A percentile compares a stretch with the other conserved stretches of the same genome.
phyloP scores from a whole-genome alignment of 257 asterid species.

The Solanum gracilifrons region DNA sequence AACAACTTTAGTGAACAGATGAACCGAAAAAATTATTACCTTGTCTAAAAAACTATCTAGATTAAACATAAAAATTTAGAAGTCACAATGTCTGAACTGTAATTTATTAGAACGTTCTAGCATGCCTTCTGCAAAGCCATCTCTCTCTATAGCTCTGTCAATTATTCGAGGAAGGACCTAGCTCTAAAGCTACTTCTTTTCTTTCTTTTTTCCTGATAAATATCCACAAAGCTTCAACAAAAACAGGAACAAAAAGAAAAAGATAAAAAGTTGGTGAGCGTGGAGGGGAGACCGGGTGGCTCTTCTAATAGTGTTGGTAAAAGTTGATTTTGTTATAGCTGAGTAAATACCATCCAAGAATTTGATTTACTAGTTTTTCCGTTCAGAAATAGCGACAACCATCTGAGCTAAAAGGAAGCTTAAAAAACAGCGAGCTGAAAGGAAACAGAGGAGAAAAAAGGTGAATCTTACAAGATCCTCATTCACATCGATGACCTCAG shows the following conservation, averaged over 20 bases:
- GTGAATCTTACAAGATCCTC: conserved; percentile 29
- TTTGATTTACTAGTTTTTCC: background rate
- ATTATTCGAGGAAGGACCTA: background rate
- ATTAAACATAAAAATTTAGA: background rate
- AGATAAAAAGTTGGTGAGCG: background rate
- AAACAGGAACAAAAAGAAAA: background rate
- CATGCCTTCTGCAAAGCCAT: background rate
- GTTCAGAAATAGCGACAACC: background rate
- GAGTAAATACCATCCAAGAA: background rate
- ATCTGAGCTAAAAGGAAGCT: background rate
- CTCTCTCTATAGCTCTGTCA: background rate
- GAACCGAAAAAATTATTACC: background rate
- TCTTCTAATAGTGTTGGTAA: background rate
- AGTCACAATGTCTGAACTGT: background rate
- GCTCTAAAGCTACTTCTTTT: background rate
- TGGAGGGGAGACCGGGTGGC: background rate
- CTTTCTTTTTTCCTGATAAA: background rate
- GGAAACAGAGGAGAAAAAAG: background rate
- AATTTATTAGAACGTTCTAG: background rate
- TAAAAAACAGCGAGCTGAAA: background rate
- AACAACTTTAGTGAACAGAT: background rate
- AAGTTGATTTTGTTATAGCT: background rate
- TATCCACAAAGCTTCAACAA: background rate
- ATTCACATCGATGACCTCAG: conserved; percentile 26
- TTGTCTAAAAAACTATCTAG: background rate